Evolutionary conservation across 2,329 filamentous ascomycete species (phyloP).

Genomic region (Simplicillium sp.): DNA sequence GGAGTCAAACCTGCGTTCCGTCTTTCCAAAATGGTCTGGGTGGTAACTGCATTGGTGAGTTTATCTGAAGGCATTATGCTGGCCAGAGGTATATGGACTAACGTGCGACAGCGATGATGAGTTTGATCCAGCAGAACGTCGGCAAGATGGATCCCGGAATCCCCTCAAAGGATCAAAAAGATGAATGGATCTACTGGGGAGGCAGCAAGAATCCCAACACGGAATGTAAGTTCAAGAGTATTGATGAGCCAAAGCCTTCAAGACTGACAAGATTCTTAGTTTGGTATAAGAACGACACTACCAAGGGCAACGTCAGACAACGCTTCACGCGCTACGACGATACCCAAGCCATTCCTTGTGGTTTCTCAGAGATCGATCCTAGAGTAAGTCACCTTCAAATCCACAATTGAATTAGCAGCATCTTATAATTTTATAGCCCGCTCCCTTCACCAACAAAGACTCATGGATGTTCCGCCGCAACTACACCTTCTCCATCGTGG

Average conservation of each 20-base stretch:
- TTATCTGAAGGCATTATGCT: too few species aligned
- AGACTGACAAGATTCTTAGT: neutral
- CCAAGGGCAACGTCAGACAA: too few species aligned
- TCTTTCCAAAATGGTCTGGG: constrained; percentile 1
- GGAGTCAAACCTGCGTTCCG: constrained; percentile 1
- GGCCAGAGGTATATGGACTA: too few species aligned
- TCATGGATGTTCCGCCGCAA: constrained; percentile 3
- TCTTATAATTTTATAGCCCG: too few species aligned
- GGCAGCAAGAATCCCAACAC: neutral
- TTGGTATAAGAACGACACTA: neutral
- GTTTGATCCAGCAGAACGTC: constrained; percentile 1
- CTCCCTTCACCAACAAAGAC: neutral
- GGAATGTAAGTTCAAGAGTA: too few species aligned
- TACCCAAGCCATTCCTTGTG: too few species aligned
- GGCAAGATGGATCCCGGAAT: constrained; percentile 1
- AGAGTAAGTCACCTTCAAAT: too few species aligned
- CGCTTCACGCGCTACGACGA: too few species aligned
- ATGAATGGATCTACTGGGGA: constrained; percentile 1
- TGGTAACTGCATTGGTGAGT: constrained; percentile 3
- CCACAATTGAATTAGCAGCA: too few species aligned
- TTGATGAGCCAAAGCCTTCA: too few species aligned
- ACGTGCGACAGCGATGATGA: neutral
- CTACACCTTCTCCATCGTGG: neutral
- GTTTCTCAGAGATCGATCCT: too few species aligned
- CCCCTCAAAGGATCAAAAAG: neutral